phyloP scores from a whole-genome alignment of 2,329 filamentous ascomycete genomes.

The Peltaster fructicola region DNA sequence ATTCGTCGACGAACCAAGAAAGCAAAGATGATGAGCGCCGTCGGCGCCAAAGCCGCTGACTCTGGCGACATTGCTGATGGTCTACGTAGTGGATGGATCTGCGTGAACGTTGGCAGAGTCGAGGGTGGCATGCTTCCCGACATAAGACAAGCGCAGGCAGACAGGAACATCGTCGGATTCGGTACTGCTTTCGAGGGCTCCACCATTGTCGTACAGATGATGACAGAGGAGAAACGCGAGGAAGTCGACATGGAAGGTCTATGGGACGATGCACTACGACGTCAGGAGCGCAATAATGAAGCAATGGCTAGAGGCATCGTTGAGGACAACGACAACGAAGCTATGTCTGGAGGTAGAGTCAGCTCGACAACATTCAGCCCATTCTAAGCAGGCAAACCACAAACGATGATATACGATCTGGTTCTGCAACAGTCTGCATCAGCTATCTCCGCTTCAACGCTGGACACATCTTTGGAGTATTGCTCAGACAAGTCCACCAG shows the following conservation, averaged over 20 bases:
- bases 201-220: slow-evolving; percentile 51
- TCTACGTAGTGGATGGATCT: slow-evolving; percentile 88
- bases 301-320: slow-evolving; percentile 6
- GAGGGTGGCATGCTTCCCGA: slow-evolving; percentile 47
- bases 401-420: too few relatives aligned
- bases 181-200: slow-evolving; percentile 40
- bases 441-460: too few relatives aligned
- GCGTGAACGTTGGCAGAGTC: slow-evolving; percentile 67
- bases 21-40: slow-evolving; percentile 61
- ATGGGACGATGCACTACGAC: slow-evolving; percentile 40
- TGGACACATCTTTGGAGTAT: too few relatives aligned
- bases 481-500: too few relatives aligned
- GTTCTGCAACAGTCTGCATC: too few relatives aligned
- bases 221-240: slow-evolving; percentile 51
- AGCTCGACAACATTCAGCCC: too few relatives aligned
- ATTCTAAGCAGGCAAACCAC: too few relatives aligned
- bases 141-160: slow-evolving; percentile 16
- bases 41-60: slow-evolving; percentile 39
- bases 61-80: slow-evolving; percentile 57
- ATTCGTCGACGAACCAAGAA: slow-evolving; percentile 62
- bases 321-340: too few relatives aligned
- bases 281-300: slow-evolving; percentile 25
- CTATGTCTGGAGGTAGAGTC: too few relatives aligned
- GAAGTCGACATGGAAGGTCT: slow-evolving; percentile 50
- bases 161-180: slow-evolving; percentile 58